phyloP scores from a whole-genome alignment of 2,329 filamentous ascomycete genomes.

The Exophiala xenobiotica region DNA sequence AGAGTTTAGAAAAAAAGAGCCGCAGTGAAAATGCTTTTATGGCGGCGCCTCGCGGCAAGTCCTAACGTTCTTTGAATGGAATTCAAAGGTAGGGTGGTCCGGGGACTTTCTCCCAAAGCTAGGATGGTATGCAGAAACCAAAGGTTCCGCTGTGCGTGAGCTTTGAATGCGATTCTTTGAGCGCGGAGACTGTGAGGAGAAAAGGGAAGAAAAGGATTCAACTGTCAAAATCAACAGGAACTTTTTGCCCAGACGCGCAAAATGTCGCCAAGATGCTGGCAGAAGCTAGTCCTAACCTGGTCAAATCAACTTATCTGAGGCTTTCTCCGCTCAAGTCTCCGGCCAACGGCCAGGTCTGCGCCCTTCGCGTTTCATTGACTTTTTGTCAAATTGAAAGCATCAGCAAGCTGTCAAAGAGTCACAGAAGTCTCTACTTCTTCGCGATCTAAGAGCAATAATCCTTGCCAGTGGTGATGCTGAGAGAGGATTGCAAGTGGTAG shows the following conservation, averaged over 20 bases:
- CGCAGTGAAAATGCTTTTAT: conserved; percentile 89
- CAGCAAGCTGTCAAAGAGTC: too few species aligned
- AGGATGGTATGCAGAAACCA: conserved; percentile 34
- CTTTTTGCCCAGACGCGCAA: not conserved
- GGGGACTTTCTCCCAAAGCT: conserved; percentile 99
- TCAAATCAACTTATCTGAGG: too few species aligned
- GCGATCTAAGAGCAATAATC: too few species aligned
- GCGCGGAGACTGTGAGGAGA: conserved; percentile 64
- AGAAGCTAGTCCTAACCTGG: too few species aligned
- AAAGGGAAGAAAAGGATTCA: conserved; percentile 6
- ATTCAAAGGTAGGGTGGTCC: conserved; percentile 66
- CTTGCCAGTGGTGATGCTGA: too few species aligned
- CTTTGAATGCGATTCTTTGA: conserved; percentile 99
- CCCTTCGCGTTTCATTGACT: too few species aligned
- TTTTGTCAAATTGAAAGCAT: too few species aligned
- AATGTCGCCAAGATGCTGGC: not conserved
- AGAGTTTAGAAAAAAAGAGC: conserved; percentile 51
- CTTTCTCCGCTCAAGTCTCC: too few species aligned
- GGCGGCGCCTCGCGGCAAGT: conserved; percentile 97
- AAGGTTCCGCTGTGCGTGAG: conserved; percentile 74
- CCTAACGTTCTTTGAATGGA: conserved; percentile 43
- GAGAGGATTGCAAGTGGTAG: too few species aligned
- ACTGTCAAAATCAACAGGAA: not conserved
- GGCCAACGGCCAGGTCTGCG: too few species aligned
- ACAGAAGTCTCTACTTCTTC: too few species aligned